Evolutionary conservation across 2,329 filamentous ascomycete species (phyloP), one percentile per base, ranked within the genome.

Genomic region (Cercospora sp.): DNA sequence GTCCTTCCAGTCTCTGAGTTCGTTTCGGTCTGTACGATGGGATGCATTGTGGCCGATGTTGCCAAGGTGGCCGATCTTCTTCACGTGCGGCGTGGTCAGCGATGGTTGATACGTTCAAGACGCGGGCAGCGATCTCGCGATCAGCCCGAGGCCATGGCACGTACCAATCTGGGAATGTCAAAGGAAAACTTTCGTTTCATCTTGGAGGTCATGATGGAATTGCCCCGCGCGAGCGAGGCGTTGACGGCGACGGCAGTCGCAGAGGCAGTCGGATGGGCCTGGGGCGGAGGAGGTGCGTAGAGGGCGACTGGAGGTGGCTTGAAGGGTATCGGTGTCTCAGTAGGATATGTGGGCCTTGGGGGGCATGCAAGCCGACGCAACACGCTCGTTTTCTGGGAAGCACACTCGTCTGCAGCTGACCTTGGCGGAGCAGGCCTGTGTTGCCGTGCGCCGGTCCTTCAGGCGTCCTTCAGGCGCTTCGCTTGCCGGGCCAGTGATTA

Each of bases 121-220:
- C 36, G 36, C 36, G 36, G 36, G 36, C 36, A 42, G 36, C 36
- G 36, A 42, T 42, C 36, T 42, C 36, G 16, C n/a, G 51, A 63
- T 60, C 36, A 12, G 36, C 42, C 16, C 23, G 23, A 40, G 62
- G 48, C 53, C 45, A 42, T 48, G 53, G 74, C 40, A 69, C 79
- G 66, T 74, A 82, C 80, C 60, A 82, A 76, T 60, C 80, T 80
- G 66, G 79, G 78, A 67, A 68, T 68, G 66, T 79, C 79, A 74
- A 82, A 80, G 64, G 80, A 79, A 69, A 83, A 83, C 72, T 82
- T 83, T 60, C 79, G 78, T 74, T 79, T 79, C 79, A 81, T 82
- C 63, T 51, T 65, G 66, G 66, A 64, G 33, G 66, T 59, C 63
- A 60, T 65, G 58, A 12, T 53, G 55, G 6, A 31, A 20, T 42